Base-by-base conservation (phyloP, 495 filamentous ascomycete genomes). In the Trypethelium eluteriae region DNA sequence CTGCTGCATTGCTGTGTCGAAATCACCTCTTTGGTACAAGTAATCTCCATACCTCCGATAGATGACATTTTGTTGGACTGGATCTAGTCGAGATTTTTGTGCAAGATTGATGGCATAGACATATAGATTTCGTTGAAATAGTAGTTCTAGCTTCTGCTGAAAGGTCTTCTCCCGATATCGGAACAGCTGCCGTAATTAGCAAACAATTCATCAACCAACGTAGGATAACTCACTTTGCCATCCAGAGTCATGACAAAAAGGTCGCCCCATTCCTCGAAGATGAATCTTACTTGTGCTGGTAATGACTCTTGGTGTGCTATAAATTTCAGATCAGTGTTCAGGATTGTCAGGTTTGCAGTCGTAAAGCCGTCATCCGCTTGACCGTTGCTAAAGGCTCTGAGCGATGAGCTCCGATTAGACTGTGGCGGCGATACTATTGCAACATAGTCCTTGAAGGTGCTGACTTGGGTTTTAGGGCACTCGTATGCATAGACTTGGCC, bases 1-100 rank as follows among this genome's bases (percentile, higher is more conserved):
- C 75, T 96, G 94, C 74, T 95, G 90, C 95, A 98, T 98, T 11
- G 94, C 96, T 25, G 89, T 92, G 73, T 98, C 93, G 73, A 92
- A 98, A 73, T 96, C 92, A 2, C 88, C 89, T 71, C 92, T 94
- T 72, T 94, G 91, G 71, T 98, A 96, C n/a, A 97, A 78, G 68
- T 90, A 93, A 74, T 98, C 95, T 10, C 94, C 94, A 76, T 96
- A 98, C 76, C 87, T 93, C 65, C 95, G 86, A 70, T 89, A 93
- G 64, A 98, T 98, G 53, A 90, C 83, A 73, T 95, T 96, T 59
- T 94, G 90, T 74, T 96, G 91, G 25, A 86, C 75, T 11, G 81
- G 70, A 74, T 93, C 91, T 32, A 88, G 80, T 14, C 91, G 90
- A 49, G 85, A 86, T 74, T 95, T 96, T 71, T 96, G 92, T 2